phyloP scores from a whole-genome alignment of 208 protist genomes.

The Zelonia costaricensis region DNA sequence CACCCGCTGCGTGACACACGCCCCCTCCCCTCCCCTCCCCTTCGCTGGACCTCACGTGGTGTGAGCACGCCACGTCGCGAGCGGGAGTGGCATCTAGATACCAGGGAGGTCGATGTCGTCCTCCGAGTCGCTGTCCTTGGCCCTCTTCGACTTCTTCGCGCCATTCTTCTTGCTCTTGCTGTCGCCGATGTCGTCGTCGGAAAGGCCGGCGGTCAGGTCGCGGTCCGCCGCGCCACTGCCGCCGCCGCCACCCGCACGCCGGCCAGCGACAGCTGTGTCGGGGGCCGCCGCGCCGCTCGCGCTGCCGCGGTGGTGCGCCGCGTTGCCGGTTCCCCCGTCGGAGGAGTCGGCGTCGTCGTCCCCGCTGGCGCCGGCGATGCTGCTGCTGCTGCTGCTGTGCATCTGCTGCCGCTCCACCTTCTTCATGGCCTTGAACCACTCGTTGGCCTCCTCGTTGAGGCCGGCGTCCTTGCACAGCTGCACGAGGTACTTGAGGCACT shows the following conservation, averaged over 20 bases:
- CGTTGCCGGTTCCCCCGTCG: slow-evolving; percentile 14
- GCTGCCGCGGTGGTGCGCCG: slow-evolving; percentile 10
- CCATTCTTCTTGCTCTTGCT: slow-evolving; percentile 17
- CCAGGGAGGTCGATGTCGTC: slow-evolving; percentile 84
- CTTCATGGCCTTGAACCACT: slow-evolving; percentile 89
- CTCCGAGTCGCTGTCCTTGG: slow-evolving; percentile 49
- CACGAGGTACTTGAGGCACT: slow-evolving; percentile 95
- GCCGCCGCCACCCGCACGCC: slow-evolving; percentile 19
- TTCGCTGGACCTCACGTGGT: too few species aligned
- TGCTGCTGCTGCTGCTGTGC: slow-evolving; percentile 36
- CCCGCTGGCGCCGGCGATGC: slow-evolving; percentile 9
- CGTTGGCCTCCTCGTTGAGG: slow-evolving; percentile 89
- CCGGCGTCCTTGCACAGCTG: slow-evolving; percentile 93
- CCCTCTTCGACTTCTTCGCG: slow-evolving; percentile 27
- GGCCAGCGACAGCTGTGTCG: slow-evolving; percentile 27
- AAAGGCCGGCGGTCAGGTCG: slow-evolving; percentile 39
- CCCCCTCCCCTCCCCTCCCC: too few species aligned
- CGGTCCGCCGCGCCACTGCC: slow-evolving; percentile 20
- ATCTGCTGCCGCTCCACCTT: slow-evolving; percentile 74
- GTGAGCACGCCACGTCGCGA: too few species aligned
- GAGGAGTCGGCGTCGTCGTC: slow-evolving; percentile 28
- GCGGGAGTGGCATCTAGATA: slow-evolving; percentile 43
- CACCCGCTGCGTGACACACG: too few species aligned
- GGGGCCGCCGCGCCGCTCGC: slow-evolving; percentile 10
- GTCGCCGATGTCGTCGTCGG: slow-evolving; percentile 38